Evolutionary conservation across 768 basidiomycete genomes (phyloP).

Genomic region (Gymnopilus junonius): DNA sequence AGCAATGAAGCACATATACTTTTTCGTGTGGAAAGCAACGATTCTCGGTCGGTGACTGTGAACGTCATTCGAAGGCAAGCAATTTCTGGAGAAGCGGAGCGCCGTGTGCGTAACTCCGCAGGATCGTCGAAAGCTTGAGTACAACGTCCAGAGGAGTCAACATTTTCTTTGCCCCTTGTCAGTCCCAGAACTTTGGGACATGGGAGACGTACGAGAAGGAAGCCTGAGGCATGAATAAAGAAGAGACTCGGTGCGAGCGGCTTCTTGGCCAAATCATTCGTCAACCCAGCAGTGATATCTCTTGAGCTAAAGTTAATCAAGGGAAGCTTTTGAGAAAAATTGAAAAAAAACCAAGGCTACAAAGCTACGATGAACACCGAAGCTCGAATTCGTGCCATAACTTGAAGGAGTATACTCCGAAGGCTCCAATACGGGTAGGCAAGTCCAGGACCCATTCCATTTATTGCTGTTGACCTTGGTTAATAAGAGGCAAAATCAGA

Average conservation of each 20-base stretch:
- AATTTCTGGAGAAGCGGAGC: not conserved
- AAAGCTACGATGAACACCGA: too few relatives aligned
- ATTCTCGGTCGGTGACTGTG: not conserved
- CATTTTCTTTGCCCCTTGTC: not conserved
- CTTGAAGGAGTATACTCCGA: too few relatives aligned
- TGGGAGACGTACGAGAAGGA: not conserved
- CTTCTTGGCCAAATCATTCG: not conserved
- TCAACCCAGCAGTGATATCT: not conserved
- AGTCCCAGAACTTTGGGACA: slow-evolving; percentile 1
- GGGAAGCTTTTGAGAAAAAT: not conserved
- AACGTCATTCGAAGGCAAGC: not conserved
- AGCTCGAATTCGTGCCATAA: too few relatives aligned
- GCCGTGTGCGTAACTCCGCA: not conserved
- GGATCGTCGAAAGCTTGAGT: not conserved
- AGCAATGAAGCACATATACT: not conserved
- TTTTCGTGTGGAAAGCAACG: not conserved
- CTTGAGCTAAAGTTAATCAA: not conserved
- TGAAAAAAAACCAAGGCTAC: too few relatives aligned
- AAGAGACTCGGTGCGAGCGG: not conserved
- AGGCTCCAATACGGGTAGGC: too few relatives aligned
- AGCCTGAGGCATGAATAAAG: not conserved
- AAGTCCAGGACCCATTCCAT: too few relatives aligned
- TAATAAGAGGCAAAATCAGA: too few relatives aligned
- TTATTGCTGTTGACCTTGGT: too few relatives aligned
- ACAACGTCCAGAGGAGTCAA: not conserved